Base-by-base conservation (phyloP, 345 rosid species). In the Excoecaria agallocha region DNA sequence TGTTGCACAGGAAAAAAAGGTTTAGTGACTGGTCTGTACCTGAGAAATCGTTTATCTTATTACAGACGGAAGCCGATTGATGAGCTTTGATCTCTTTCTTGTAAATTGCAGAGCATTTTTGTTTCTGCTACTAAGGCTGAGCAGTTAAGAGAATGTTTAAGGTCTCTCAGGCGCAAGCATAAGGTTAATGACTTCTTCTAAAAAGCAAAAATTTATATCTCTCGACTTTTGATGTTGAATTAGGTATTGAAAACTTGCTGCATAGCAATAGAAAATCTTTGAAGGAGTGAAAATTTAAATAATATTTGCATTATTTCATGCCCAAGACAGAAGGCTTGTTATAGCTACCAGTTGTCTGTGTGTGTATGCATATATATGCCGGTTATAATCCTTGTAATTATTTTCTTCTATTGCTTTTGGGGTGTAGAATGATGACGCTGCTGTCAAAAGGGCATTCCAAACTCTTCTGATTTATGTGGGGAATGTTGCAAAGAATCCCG, bases 381-480 rank as follows among this genome's bases (percentile, higher is more conserved):
- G 49, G 25, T 66, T 22, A n/a, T 76, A 63, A 49, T 56, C 54
- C 61, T 56, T 25, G 52, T 22, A n/a, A 43, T 66, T 11, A 20
- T 13, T 17, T 25, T 64, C 20, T 43, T 48, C n/a, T 20, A 48
- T 57, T 58, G 12, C 48, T 51, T 77, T 75, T 24, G 43, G 55
- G 43, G 66, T 41, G 24, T 72, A 94, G 97, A 86, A 80, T 58
- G 88, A 87, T 57, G 88, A 87, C 73, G 84, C 82, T 73, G 70
- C 75, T 74, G 92, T 87, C 57, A 81, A 71, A 81, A 85, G 78
- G 76, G 94, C 91, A 50, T 83, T 88, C 71, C 89, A 87, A 71
- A 89, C 97, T 12, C 93, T 94, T 69, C 74, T 92, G 68, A 69
- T 78, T 22, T 87, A 85, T 79, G 84, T 94, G 19, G 84, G 91